Base-by-base conservation (phyloP, 2,329 filamentous ascomycete genomes). In the Dryadomyces quercus-mongolicae region DNA sequence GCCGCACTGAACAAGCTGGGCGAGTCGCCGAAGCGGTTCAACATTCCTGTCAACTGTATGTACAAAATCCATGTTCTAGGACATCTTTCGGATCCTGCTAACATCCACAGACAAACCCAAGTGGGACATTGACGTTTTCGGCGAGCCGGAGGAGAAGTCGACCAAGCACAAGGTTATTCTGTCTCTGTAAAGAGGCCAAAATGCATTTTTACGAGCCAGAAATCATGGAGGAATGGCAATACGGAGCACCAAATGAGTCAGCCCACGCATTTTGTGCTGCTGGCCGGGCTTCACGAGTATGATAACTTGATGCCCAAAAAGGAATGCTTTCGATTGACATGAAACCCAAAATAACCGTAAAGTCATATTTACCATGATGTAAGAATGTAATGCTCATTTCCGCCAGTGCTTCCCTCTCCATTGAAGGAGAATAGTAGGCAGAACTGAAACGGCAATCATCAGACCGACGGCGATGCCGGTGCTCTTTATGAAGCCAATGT, bases 1-100 rank as follows among this genome's bases (percentile, higher is more conserved):
- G 71, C 74, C 57, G 80, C 75, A 15, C 75, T 88, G 48, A 76
- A 82, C 66, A 70, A 75, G 64, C 77, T 87, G 8, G 82, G 82
- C 51, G 73, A 79, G 67, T 72, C 62, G 53, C 68, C 67, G 15
- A 62, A 66, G 59, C 71, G 73, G 43, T 74, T 69, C 65, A 74
- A 74, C 65, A 31, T 54, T 15, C 53, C 53, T 3, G 1, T 51
- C 8, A 40, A 16, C 21, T 54, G 53, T 51, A 51, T 9, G 53
- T 43, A 6, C 20, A 15, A 16, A 36, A 6, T 18, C 15, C n/a
- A 10, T 61, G 74, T n/a, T 71, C 73, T 46, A 62, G 62, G 48
- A 65, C 68, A 69, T 58, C 75, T 75, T 43, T 16, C n/a, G 16
- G 15, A 21, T 21, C 15, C 36, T 36, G 38, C 40, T 18, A 13